Conservation (phyloP, 2,329 filamentous ascomycete species). For the Stagonosporopsis cucurbitacearum region DNA sequence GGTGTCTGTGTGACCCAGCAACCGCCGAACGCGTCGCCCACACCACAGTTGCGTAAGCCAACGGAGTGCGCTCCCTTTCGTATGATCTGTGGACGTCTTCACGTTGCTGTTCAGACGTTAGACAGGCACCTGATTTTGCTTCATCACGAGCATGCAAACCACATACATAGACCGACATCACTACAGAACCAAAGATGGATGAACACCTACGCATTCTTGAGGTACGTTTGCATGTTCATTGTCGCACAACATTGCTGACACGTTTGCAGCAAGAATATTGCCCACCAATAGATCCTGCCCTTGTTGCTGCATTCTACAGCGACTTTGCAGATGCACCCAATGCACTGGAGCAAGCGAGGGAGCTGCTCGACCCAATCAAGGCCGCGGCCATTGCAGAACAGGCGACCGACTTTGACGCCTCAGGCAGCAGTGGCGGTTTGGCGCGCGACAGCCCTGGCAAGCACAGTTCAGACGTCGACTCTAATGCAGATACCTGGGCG, state of each 20-base stretch:
- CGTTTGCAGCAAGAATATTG: conserved; percentile 69
- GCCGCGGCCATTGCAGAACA: conserved; percentile 71
- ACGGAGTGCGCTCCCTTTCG: not conserved
- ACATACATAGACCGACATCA: conserved; percentile 31
- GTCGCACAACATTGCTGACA: conserved; percentile 24
- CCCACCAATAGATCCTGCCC: conserved; percentile 75
- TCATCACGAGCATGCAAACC: conserved; percentile 36
- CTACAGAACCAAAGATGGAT: conserved; percentile 44
- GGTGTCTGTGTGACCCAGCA: not conserved
- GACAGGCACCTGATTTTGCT: not conserved
- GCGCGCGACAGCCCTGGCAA: conserved; percentile 27
- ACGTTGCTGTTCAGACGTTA: not conserved
- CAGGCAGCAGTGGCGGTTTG: conserved; percentile 65
- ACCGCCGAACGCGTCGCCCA: not conserved
- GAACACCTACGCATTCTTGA: conserved; percentile 43
- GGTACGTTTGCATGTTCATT: conserved; percentile 24
- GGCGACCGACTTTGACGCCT: conserved; percentile 77
- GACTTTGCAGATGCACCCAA: conserved; percentile 72
- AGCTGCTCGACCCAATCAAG: conserved; percentile 70
- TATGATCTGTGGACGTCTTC: not conserved
- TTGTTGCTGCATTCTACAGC: conserved; percentile 75
- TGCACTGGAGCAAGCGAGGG: conserved; percentile 60
- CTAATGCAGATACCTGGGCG: conserved; percentile 47
- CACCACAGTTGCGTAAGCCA: not conserved
- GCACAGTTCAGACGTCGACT: conserved; percentile 37